These are phyloP conservation scores for Ascochyta lentis DNA, from an alignment of 2,329 filamentous ascomycete species.

Conservation along the genomic window DNA sequence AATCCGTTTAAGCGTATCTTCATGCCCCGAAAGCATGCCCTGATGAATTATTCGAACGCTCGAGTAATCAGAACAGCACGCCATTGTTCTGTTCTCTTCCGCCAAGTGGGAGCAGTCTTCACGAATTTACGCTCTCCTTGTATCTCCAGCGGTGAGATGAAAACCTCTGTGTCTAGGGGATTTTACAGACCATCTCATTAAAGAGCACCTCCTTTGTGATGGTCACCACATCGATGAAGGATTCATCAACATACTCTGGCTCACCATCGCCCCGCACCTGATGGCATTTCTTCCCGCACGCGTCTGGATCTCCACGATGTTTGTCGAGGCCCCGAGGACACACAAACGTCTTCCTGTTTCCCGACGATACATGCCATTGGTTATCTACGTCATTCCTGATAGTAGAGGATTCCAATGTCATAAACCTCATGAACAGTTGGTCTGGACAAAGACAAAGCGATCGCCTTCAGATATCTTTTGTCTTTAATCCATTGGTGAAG, in stretches of 20 bases:
- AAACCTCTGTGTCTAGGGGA: neutral
- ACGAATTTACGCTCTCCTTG: no score
- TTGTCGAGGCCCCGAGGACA: conserved; percentile 23
- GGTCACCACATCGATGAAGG: conserved; percentile 12
- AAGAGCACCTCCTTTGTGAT: conserved; percentile 17
- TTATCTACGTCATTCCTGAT: neutral
- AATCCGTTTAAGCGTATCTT: no score
- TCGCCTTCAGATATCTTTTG: conserved; percentile 28
- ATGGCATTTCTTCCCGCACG: conserved; percentile 15
- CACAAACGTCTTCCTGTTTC: conserved; percentile 13
- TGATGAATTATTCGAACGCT: no score
- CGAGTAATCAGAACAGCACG: no score
- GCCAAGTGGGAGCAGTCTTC: no score
- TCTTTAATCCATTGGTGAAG: conserved; percentile 43
- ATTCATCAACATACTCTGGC: conserved; percentile 18
- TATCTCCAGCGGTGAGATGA: no score
- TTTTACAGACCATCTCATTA: conserved; percentile 13
- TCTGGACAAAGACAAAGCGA: conserved; percentile 5
- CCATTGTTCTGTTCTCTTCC: no score
- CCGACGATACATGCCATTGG: neutral
- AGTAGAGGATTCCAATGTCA: no score
- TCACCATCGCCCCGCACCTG: neutral
- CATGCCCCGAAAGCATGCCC: no score
- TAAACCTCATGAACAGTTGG: no score
- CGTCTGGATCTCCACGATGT: conserved; percentile 16